phyloP scores from a whole-genome alignment of 148 eudicot genomes.

The Spergularia marina region DNA sequence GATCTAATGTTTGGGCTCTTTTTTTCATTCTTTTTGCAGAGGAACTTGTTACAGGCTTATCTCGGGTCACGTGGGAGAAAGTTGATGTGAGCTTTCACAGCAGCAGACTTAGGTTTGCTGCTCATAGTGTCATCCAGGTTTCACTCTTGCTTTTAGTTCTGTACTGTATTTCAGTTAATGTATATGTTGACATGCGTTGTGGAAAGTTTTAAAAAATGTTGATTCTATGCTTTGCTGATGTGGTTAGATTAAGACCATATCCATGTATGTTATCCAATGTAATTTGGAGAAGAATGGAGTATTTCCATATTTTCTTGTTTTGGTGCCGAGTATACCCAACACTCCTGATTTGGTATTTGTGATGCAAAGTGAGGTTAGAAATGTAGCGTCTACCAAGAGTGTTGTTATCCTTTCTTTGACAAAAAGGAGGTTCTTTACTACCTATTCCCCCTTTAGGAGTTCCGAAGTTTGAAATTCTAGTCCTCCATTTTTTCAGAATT shows the following conservation, averaged over 20 bases:
- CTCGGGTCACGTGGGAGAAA: constrained; percentile 92
- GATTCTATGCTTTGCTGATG: no score
- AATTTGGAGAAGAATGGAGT: not conserved
- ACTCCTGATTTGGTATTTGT: no score
- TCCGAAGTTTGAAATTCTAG: no score
- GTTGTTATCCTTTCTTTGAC: no score
- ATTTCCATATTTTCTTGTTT: not conserved
- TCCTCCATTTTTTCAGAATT: not conserved
- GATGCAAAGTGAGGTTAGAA: no score
- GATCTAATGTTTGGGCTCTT: not conserved
- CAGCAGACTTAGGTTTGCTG: constrained; percentile 67
- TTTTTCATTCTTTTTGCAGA: constrained; percentile 40
- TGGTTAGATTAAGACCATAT: not conserved
- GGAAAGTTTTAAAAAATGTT: no score
- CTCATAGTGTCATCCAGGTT: constrained; percentile 98
- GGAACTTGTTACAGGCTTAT: constrained; percentile 75
- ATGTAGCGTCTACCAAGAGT: no score
- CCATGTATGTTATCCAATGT: not conserved
- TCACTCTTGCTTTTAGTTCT: not conserved
- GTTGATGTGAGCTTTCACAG: constrained; percentile 94
- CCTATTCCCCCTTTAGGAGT: not conserved
- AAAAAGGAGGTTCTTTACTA: no score
- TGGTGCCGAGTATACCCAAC: not conserved
- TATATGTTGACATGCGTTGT: not conserved
- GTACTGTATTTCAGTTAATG: not conserved